Evolutionary conservation across 257 asterid genomes (phyloP).

Genomic region (Oldenlandia corymbosa): DNA sequence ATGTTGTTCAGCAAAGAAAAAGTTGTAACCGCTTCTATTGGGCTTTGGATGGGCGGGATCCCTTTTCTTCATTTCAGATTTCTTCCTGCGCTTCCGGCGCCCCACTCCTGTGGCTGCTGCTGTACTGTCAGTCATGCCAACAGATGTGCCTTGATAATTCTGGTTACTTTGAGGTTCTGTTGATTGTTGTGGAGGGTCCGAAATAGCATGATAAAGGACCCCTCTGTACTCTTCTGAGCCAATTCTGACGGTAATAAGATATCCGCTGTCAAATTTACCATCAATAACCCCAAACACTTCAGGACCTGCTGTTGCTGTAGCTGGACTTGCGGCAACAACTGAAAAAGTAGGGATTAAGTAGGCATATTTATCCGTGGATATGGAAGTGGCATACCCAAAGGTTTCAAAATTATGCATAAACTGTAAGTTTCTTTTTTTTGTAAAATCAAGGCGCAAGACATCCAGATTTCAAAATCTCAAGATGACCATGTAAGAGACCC

Average conservation of each 20-base stretch:
- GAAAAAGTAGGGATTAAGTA: neutral
- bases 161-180: slow-evolving; percentile 16
- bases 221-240: slow-evolving; percentile 76
- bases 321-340: slow-evolving; percentile 1
- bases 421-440: neutral
- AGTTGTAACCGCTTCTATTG: slow-evolving; percentile 87
- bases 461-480: neutral
- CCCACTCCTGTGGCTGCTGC: slow-evolving; percentile 26
- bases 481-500: neutral
- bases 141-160: slow-evolving; percentile 22
- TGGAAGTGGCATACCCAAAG: neutral
- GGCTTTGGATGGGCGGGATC: slow-evolving; percentile 92
- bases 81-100: slow-evolving; percentile 70
- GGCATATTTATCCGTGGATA: neutral
- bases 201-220: slow-evolving; percentile 58
- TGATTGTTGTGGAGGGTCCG: slow-evolving; percentile 13
- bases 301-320: slow-evolving; percentile 5
- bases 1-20: slow-evolving; percentile 87
- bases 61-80: slow-evolving; percentile 55
- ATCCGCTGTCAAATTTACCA: slow-evolving; percentile 85
- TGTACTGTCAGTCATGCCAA: slow-evolving; percentile 10
- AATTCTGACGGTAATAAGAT: slow-evolving; percentile 62
- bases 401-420: no score
- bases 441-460: neutral
- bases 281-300: slow-evolving; percentile 68